These are phyloP conservation scores for Aristolochia contorta DNA, from an alignment of 164 flowering plant genomes.

Conservation along the genomic window DNA sequence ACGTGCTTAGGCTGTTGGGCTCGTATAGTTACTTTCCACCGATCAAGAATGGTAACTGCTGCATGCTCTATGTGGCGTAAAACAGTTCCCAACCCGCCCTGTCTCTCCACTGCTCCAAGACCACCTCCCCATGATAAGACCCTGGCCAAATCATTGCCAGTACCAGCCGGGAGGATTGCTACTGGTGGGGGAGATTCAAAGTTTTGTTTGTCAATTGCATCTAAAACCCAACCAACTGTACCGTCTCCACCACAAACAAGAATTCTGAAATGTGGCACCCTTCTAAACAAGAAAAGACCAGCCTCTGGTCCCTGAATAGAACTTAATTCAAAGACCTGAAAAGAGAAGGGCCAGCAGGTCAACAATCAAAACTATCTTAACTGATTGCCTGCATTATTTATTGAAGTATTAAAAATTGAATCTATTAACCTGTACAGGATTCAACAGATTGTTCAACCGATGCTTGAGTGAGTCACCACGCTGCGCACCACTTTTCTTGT, in stretches of 20 bases:
- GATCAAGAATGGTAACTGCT: slow-evolving; percentile 95
- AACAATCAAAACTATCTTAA: neutral
- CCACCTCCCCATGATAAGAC: slow-evolving; percentile 98
- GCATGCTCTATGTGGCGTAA: slow-evolving; percentile 87
- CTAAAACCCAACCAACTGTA: slow-evolving; percentile 94
- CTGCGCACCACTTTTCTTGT: slow-evolving; percentile 95
- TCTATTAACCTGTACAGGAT: slow-evolving; percentile 81
- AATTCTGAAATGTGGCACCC: slow-evolving; percentile 86
- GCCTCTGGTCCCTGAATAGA: slow-evolving; percentile 83
- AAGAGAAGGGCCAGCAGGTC: slow-evolving; percentile 6
- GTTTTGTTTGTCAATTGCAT: slow-evolving; percentile 91
- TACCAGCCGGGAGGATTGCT: slow-evolving; percentile 98
- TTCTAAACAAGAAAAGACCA: slow-evolving; percentile 78
- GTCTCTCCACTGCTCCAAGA: slow-evolving; percentile 89
- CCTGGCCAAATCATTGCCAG: slow-evolving; percentile 97
- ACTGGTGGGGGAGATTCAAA: slow-evolving; percentile 98
- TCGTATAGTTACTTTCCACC: slow-evolving; percentile 72
- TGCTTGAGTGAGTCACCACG: slow-evolving; percentile 76
- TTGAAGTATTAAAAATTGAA: neutral
- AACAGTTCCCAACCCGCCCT: slow-evolving; percentile 83
- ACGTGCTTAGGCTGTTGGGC: slow-evolving; percentile 59
- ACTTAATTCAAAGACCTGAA: slow-evolving; percentile 82
- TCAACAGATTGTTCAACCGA: slow-evolving; percentile 73
- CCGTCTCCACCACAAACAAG: slow-evolving; percentile 99
- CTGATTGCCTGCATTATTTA: neutral